Conservation (phyloP, 257 asterid genomes). For the Verbascum thapsus region DNA sequence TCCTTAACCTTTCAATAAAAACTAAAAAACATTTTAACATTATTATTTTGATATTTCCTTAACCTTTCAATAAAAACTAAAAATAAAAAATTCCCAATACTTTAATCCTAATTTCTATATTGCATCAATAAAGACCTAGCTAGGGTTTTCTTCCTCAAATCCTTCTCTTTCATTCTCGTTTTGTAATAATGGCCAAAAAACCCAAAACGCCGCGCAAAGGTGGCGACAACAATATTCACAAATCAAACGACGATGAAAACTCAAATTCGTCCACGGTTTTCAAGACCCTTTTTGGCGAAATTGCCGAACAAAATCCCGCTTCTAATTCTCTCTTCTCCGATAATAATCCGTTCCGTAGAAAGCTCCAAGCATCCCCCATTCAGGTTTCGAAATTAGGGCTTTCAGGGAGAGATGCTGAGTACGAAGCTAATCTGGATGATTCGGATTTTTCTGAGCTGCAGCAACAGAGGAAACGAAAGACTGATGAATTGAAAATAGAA, state of each 20-base stretch:
- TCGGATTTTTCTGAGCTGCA: slow-evolving; percentile 34
- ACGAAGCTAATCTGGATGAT: slow-evolving; percentile 26
- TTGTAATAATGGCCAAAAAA: slow-evolving; percentile 57
- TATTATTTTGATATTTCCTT: no score
- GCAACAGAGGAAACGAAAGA: slow-evolving; percentile 46
- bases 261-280: slow-evolving; percentile 51
- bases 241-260: slow-evolving; percentile 27
- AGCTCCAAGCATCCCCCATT: slow-evolving; percentile 39
- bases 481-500: slow-evolving; percentile 32
- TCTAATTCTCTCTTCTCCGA: slow-evolving; percentile 65
- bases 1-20: no score
- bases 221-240: slow-evolving; percentile 30
- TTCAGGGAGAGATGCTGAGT: slow-evolving; percentile 32
- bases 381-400: slow-evolving; percentile 19
- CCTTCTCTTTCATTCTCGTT: slow-evolving; percentile 1
- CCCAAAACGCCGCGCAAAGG: slow-evolving; percentile 37
- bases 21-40: no score
- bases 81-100: no score
- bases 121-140: not conserved
- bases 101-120: no score
- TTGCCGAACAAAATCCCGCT: slow-evolving; percentile 35
- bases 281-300: slow-evolving; percentile 59
- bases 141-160: not conserved
- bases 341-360: slow-evolving; percentile 70
- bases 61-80: no score